Conservation (phyloP, 2,329 filamentous ascomycete species). For the Cylindrodendrum hubeiense region DNA sequence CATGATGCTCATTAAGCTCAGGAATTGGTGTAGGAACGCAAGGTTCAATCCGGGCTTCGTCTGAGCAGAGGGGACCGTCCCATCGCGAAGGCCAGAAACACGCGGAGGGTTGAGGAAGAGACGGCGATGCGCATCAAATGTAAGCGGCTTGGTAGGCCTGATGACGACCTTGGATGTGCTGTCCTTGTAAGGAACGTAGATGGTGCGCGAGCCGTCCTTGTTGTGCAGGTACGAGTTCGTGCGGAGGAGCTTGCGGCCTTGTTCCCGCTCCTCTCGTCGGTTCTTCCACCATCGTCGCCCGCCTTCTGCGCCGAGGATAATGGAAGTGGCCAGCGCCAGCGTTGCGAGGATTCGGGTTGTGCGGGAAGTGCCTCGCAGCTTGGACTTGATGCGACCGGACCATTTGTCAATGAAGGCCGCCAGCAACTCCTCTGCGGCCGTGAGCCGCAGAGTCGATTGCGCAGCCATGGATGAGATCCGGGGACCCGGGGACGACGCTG, state of each 20-base stretch:
- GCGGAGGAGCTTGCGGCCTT: conserved; percentile 83
- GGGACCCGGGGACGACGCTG: conserved; percentile 9
- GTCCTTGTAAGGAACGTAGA: conserved; percentile 93
- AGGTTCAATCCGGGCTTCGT: conserved; percentile 95
- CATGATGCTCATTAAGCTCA: conserved; percentile 97
- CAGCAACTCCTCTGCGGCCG: conserved; percentile 75
- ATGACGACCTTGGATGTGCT: conserved; percentile 93
- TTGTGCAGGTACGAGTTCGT: conserved; percentile 93
- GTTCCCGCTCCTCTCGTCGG: conserved; percentile 81
- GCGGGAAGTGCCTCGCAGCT: conserved; percentile 74
- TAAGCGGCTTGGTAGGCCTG: conserved; percentile 88
- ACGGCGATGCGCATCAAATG: conserved; percentile 94
- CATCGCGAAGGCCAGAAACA: conserved; percentile 81
- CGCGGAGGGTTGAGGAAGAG: conserved; percentile 93
- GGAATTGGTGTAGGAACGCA: conserved; percentile 95
- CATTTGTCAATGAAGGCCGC: conserved; percentile 73
- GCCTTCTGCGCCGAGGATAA: conserved; percentile 84
- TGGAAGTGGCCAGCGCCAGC: conserved; percentile 79
- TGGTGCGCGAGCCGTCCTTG: conserved; percentile 94
- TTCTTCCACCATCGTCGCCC: conserved; percentile 82
- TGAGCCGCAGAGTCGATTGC: conserved; percentile 84
- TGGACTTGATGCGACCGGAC: conserved; percentile 62
- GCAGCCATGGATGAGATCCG: conserved; percentile 73
- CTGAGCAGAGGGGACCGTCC: conserved; percentile 84
- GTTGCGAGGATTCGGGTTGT: conserved; percentile 81